A percentile compares a stretch with the other conserved stretches of the same genome.
phyloP scores from a whole-genome alignment of 176 grass and related monocot species.

The Oryza officinalis region DNA sequence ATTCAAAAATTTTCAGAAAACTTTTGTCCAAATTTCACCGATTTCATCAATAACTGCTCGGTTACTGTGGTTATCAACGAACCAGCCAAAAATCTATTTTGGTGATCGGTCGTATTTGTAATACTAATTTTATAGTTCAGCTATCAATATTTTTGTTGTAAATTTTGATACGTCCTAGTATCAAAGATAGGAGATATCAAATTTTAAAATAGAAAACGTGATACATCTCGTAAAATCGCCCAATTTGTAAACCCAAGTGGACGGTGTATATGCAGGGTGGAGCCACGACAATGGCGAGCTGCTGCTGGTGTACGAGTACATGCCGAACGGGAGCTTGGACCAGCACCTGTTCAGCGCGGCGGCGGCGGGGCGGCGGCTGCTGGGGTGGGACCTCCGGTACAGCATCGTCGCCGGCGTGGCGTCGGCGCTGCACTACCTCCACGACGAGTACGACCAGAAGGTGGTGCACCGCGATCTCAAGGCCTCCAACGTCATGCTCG shows the following conservation, averaged over 20 bases:
- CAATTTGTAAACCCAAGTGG: too few species aligned
- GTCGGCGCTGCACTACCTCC: conserved; percentile 89
- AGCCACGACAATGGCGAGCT: conserved; percentile 78
- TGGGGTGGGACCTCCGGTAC: conserved; percentile 79
- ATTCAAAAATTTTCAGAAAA: neutral
- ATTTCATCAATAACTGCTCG: too few species aligned
- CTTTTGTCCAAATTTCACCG: neutral
- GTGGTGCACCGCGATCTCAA: conserved; percentile 97
- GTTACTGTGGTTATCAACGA: too few species aligned
- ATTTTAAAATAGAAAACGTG: too few species aligned
- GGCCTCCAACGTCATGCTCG: conserved; percentile 94
- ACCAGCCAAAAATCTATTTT: too few species aligned
- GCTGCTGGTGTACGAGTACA: conserved; percentile 82
- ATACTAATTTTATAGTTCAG: too few species aligned
- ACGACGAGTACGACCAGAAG: conserved; percentile 89
- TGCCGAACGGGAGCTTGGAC: conserved; percentile 79
- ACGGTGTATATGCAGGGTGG: conserved; percentile 55
- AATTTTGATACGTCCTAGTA: too few species aligned
- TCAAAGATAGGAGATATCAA: too few species aligned
- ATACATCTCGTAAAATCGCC: too few species aligned
- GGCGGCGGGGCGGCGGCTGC: conserved; percentile 4
- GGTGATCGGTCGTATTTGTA: too few species aligned
- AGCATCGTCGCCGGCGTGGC: conserved; percentile 70
- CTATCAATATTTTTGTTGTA: too few species aligned
- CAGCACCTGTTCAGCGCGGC: conserved; percentile 49